These are phyloP conservation scores for Betula pendula DNA, from an alignment of 306 rosid genomes.

Conservation along the genomic window DNA sequence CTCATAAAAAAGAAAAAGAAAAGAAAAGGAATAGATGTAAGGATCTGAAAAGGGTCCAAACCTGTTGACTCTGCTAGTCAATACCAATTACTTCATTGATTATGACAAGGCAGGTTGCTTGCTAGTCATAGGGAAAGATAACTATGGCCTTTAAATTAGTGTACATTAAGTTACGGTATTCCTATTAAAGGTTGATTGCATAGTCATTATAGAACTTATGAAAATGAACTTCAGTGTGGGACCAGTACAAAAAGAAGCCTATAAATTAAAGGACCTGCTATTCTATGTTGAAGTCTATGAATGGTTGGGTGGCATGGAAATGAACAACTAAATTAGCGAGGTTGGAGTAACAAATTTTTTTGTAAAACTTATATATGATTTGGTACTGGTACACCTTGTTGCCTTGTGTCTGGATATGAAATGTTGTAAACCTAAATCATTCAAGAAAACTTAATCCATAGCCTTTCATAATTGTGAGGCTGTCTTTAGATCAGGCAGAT, in stretches of 20 bases:
- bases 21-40: background rate
- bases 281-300: conserved; percentile 2
- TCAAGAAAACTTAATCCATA: background rate
- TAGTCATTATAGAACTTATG: background rate
- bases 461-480: background rate
- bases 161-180: background rate
- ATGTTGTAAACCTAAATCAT: background rate
- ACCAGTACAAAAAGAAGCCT: background rate
- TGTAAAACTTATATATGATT: too few relatives aligned
- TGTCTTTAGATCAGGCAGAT: background rate
- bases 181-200: background rate
- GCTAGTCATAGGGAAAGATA: background rate
- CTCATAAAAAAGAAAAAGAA: too few relatives aligned
- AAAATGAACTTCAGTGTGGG: background rate
- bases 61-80: too few relatives aligned
- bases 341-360: too few relatives aligned
- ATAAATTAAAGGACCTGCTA: background rate
- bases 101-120: background rate
- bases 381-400: too few relatives aligned
- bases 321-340: too few relatives aligned
- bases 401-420: background rate
- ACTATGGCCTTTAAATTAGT: background rate
- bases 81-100: too few relatives aligned
- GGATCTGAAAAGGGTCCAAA: background rate
- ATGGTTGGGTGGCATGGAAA: background rate